These are phyloP conservation scores for Ochromonas danica DNA, from an alignment of 108 stramenopile species.

Conservation along the genomic window DNA sequence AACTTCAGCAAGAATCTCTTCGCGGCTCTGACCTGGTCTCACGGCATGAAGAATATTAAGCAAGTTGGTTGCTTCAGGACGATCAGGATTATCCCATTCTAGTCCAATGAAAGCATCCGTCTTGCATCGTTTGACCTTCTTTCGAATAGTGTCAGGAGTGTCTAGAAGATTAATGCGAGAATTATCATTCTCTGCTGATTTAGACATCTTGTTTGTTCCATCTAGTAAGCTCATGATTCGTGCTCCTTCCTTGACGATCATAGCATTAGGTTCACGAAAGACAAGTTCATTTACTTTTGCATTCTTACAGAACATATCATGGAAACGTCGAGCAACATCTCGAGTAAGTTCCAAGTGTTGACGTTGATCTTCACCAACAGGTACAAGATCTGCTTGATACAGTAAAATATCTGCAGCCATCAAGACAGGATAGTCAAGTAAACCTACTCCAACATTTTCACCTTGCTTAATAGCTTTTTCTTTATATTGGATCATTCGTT, in stretches of 20 bases:
- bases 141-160: constrained; percentile 77
- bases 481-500: constrained; percentile 99
- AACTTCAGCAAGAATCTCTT: constrained; percentile 77
- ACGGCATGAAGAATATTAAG: constrained; percentile 84
- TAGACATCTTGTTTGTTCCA: constrained; percentile 95
- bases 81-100: constrained; percentile 93
- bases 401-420: constrained; percentile 99
- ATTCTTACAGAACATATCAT: constrained; percentile 85
- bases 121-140: constrained; percentile 93
- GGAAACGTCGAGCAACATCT: constrained; percentile 91
- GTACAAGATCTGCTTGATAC: constrained; percentile 88
- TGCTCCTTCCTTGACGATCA: constrained; percentile 90
- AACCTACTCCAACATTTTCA: constrained; percentile 82
- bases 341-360: constrained; percentile 98
- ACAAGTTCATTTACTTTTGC: constrained; percentile 54
- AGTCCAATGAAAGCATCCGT: constrained; percentile 72
- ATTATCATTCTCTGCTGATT: constrained; percentile 78
- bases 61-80: constrained; percentile 95
- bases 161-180: constrained; percentile 95
- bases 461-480: constrained; percentile 88
- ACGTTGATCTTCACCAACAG: constrained; percentile 88
- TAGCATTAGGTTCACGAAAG: constrained; percentile 85
- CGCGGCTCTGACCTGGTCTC: constrained; percentile 49
- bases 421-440: constrained; percentile 93
- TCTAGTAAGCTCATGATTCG: constrained; percentile 97